Conservation (phyloP, 208 protist genomes). For the Wallacemonas collosoma region DNA sequence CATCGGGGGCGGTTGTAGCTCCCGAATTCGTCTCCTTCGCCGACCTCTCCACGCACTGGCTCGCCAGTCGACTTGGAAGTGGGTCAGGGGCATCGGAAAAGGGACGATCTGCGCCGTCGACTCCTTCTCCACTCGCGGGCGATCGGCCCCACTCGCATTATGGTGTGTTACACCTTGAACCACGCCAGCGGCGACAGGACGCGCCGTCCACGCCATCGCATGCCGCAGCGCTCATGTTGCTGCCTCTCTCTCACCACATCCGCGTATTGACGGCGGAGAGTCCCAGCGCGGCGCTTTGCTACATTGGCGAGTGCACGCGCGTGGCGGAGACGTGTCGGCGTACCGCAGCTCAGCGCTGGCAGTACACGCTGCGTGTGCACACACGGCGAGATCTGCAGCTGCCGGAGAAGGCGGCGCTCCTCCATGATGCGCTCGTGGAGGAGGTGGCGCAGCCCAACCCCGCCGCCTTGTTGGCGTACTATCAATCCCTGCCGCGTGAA, state of each 20-base stretch:
- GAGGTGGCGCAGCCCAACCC: slow-evolving; percentile 47
- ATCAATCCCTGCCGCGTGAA: slow-evolving; percentile 3
- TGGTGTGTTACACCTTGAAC: background rate
- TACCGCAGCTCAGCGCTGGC: slow-evolving; percentile 1
- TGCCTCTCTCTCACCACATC: background rate
- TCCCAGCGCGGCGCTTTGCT: slow-evolving; percentile 7
- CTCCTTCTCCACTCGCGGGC: background rate
- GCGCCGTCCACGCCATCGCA: slow-evolving; percentile 12
- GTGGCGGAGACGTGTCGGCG: slow-evolving; percentile 12
- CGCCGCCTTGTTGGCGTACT: slow-evolving; percentile 34
- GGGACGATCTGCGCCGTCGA: background rate
- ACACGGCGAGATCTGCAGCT: slow-evolving; percentile 33
- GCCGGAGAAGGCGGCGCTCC: slow-evolving; percentile 44
- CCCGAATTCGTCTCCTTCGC: slow-evolving; percentile 21
- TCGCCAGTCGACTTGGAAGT: background rate
- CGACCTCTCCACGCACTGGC: background rate
- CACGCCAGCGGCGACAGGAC: background rate
- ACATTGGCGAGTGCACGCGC: slow-evolving; percentile 8
- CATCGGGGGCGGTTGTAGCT: background rate
- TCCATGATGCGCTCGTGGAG: slow-evolving; percentile 57
- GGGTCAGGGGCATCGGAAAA: background rate
- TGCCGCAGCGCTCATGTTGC: slow-evolving; percentile 22
- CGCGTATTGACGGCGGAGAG: background rate
- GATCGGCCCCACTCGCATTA: background rate
- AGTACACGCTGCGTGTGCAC: background rate